Base-by-base conservation (phyloP, 306 rosid species). In the Mimosa bimucronata region DNA sequence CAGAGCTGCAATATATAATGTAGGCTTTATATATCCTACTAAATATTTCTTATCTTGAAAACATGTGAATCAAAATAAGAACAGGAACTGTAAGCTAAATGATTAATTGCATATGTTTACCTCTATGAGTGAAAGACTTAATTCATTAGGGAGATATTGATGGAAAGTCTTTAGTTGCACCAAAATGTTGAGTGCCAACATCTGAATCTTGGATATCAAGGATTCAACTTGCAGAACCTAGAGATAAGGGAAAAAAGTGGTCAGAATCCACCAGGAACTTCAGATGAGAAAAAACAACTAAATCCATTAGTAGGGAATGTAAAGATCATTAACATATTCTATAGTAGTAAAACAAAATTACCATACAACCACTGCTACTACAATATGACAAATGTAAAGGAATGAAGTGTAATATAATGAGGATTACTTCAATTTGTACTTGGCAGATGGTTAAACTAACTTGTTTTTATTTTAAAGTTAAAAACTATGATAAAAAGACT, bases 221-320 rank as follows among this genome's bases (percentile, higher is more conserved):
- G 88, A 81, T 82, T 88, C 93, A 74, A 81, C 81, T 86, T 86
- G 91, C 85, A 87, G 77, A 80, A 87, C 93, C 98, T 93, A 81
- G 77, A 74, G 29, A 83, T 79, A 80, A 83, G 60, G 73, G 66
- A 70, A 58, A 81, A 79, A 85, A 83, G 68, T 67, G 57, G 40
- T 84, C 44, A 78, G 66, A 71, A 57, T 60, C 28, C 80, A 87
- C 45, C 40, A 52, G 64, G 66, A 18, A 40, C 41, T 76, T 70
- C 34, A 61, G 40, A 60, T 62, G 40, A 34, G 60, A 70, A 48
- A 25, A 50, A 50, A 19, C 0, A 50, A 50, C 11, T n/a, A 7
- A 53, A 19, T 21, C 23, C 62, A 21, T 9, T 10, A 2, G 29
- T 55, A 55, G 1, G 2, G 14, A n/a, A 55, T 21, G 62, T 55